These are phyloP conservation scores for Penicillium angulare DNA, from an alignment of 495 filamentous ascomycete species.

Conservation along the genomic window DNA sequence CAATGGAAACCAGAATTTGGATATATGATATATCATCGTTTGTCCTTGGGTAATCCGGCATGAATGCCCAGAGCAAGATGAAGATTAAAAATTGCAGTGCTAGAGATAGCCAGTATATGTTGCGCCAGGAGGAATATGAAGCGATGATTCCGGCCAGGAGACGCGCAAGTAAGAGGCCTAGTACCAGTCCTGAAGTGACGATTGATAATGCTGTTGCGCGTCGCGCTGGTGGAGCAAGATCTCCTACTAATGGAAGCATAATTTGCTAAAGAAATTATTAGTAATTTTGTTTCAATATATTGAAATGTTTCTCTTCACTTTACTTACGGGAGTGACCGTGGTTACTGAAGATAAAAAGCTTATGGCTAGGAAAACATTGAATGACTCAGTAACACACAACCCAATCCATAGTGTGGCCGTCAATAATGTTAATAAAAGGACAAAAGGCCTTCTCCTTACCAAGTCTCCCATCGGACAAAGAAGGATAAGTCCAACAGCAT, in stretches of 20 bases:
- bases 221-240: conserved; percentile 68
- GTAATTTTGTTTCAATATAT: no score
- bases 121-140: conserved; percentile 68
- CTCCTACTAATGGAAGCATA: conserved; percentile 80
- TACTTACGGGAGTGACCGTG: conserved; percentile 68
- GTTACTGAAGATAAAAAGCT: conserved; percentile 70
- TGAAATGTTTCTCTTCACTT: no score
- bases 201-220: conserved; percentile 67
- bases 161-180: conserved; percentile 75
- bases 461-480: conserved; percentile 79
- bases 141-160: conserved; percentile 74
- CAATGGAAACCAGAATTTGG: conserved; percentile 62
- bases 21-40: conserved; percentile 63
- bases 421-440: conserved; percentile 61
- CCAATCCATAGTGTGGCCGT: conserved; percentile 68
- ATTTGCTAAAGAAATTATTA: conserved; percentile 49
- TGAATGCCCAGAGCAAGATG: conserved; percentile 63
- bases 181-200: conserved; percentile 73
- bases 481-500: conserved; percentile 70
- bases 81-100: conserved; percentile 71
- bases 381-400: conserved; percentile 66
- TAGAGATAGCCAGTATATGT: conserved; percentile 78
- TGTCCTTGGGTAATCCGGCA: conserved; percentile 78
- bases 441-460: conserved; percentile 66
- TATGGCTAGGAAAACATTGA: conserved; percentile 62